phyloP scores from a whole-genome alignment of 768 basidiomycete species.

The Kondoa malvinella region DNA sequence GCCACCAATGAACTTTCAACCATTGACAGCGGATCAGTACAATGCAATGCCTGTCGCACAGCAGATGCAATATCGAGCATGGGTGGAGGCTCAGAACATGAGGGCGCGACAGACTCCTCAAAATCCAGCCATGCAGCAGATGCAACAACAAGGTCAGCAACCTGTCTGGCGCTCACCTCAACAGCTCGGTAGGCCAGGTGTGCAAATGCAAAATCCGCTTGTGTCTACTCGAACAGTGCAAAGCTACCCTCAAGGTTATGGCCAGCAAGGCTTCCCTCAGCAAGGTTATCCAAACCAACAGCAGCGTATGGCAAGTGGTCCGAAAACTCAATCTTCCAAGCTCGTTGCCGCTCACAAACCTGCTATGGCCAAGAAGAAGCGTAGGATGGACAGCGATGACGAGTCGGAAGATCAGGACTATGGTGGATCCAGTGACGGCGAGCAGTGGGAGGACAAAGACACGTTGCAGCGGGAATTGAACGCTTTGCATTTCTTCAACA shows the following conservation, averaged over 20 bases:
- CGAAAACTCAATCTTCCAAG: background rate
- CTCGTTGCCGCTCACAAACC: constrained; percentile 3
- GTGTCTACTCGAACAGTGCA: background rate
- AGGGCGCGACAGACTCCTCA: background rate
- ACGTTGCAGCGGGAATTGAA: constrained; percentile 29
- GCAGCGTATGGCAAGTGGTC: background rate
- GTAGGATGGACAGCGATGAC: constrained; percentile 1
- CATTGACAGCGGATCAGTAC: no score
- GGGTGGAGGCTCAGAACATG: no score
- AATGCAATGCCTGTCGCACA: no score
- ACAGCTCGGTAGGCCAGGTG: background rate
- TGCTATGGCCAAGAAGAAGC: background rate
- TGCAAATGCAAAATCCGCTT: background rate
- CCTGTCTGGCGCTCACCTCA: background rate
- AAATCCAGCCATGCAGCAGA: background rate
- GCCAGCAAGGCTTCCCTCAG: background rate
- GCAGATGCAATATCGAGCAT: no score
- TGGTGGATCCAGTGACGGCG: constrained; percentile 14
- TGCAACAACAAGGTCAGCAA: no score
- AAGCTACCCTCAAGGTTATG: background rate
- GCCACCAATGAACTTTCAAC: no score
- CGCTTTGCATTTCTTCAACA: constrained; percentile 36
- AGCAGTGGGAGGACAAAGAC: constrained; percentile 22
- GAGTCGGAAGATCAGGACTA: constrained; percentile 18
- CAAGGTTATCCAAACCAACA: background rate